Conservation (phyloP, 192 early-diverging fungal species). For the Endogone sp. region DNA sequence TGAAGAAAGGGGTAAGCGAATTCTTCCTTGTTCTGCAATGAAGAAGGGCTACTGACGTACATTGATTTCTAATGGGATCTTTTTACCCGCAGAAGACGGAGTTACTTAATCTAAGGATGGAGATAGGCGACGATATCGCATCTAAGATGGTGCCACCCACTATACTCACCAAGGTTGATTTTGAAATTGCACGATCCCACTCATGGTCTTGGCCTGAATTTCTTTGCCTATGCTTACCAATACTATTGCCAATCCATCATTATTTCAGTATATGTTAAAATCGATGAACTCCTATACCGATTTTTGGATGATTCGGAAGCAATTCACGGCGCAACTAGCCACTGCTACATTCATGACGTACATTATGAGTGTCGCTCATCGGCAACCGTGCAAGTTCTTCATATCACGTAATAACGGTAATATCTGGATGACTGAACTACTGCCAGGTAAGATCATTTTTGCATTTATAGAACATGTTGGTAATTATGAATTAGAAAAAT, state of each 20-base stretch:
- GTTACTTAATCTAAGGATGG: constrained; percentile 72
- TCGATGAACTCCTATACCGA: constrained; percentile 78
- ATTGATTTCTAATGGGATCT: background rate
- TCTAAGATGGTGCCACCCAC: constrained; percentile 81
- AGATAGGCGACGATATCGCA: constrained; percentile 85
- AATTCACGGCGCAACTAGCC: constrained; percentile 89
- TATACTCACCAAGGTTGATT: constrained; percentile 72
- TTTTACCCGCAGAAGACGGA: constrained; percentile 48
- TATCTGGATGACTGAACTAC: constrained; percentile 83
- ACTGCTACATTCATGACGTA: constrained; percentile 90
- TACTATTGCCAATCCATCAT: too few species aligned
- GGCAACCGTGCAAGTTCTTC: constrained; percentile 83
- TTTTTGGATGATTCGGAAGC: constrained; percentile 92
- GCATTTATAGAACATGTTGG: background rate
- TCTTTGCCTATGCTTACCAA: constrained; percentile 6
- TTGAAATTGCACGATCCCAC: background rate
- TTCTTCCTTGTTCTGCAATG: too few species aligned
- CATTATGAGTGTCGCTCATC: constrained; percentile 81
- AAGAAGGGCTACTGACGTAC: too few species aligned
- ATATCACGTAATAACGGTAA: constrained; percentile 85
- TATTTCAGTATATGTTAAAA: constrained; percentile 65
- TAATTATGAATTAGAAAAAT: background rate
- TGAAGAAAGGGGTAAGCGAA: constrained; percentile 48
- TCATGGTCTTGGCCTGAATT: background rate
- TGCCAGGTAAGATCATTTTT: constrained; percentile 54